Percentiles rank a stretch among this genome's conserved stretches.
These are phyloP conservation scores for Vigna unguiculata DNA, from an alignment of 306 rosid genomes.

Conservation along the genomic window DNA sequence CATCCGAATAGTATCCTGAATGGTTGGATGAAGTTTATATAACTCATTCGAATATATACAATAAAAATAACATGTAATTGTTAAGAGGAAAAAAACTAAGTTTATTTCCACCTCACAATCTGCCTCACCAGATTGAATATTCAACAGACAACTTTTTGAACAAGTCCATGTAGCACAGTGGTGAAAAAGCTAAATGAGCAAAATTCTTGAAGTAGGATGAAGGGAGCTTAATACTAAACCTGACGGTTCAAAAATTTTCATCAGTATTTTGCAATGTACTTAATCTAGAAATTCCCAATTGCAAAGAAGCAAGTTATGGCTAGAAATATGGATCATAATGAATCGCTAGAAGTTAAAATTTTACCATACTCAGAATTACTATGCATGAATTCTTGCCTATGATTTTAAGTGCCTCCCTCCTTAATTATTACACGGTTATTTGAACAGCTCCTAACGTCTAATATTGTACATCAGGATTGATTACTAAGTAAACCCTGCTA, in stretches of 20 bases:
- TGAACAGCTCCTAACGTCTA: slow-evolving; percentile 37
- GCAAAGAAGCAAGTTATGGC: slow-evolving; percentile 20
- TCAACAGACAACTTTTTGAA: slow-evolving; percentile 1
- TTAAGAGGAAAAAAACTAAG: neutral
- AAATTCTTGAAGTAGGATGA: neutral
- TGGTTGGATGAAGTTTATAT: neutral
- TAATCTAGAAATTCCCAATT: neutral
- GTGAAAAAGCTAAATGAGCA: neutral
- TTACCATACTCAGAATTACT: neutral
- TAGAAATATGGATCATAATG: neutral
- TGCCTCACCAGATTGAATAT: neutral
- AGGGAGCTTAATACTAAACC: neutral
- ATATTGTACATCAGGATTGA: slow-evolving; percentile 35
- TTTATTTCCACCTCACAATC: neutral
- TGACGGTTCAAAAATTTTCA: neutral
- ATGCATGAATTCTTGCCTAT: slow-evolving; percentile 2
- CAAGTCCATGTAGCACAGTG: slow-evolving; percentile 23
- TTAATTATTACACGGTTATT: slow-evolving; percentile 36
- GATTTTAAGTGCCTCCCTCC: slow-evolving; percentile 30
- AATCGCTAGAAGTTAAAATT: neutral
- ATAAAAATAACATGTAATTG: slow-evolving; percentile 22
- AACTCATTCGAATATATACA: neutral
- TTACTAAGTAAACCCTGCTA: slow-evolving; percentile 36
- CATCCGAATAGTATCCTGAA: neutral
- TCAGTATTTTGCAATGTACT: neutral